Percentiles rank a stretch among this genome's conserved stretches.
phyloP scores from a whole-genome alignment of 225 moss, liverwort and hornwort genomes.

The Polytrichum commune region DNA sequence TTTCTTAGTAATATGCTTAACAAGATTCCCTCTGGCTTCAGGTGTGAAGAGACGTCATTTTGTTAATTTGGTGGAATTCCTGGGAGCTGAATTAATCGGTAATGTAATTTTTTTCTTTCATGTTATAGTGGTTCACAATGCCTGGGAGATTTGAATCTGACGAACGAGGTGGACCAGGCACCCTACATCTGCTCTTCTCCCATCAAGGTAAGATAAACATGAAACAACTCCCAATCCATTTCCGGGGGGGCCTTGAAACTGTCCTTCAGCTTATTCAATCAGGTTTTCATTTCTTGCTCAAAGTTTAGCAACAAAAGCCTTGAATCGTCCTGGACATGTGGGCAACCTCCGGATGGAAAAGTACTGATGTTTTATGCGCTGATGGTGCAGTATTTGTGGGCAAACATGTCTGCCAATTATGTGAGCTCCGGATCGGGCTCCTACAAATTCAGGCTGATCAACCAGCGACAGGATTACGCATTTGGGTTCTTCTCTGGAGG shows the following conservation, averaged over 20 bases:
- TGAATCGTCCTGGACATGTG: neutral
- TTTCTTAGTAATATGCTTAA: too few relatives aligned
- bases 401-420: slow-evolving; percentile 48
- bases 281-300: neutral
- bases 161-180: slow-evolving; percentile 7
- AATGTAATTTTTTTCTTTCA: too few relatives aligned
- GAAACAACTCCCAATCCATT: neutral
- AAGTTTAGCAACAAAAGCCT: neutral
- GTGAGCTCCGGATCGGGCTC: slow-evolving; percentile 35
- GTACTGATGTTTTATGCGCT: too few relatives aligned
- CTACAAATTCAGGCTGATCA: slow-evolving; percentile 39
- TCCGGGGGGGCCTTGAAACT: too few relatives aligned
- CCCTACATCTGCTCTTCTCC: slow-evolving; percentile 58
- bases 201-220: slow-evolving; percentile 39
- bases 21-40: too few relatives aligned
- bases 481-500: slow-evolving; percentile 33
- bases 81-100: too few relatives aligned
- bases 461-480: slow-evolving; percentile 24
- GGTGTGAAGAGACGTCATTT: too few relatives aligned
- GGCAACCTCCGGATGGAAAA: neutral
- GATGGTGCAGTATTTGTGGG: slow-evolving; percentile 42
- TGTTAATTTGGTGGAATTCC: too few relatives aligned
- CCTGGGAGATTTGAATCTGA: slow-evolving; percentile 32
- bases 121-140: slow-evolving; percentile 5
- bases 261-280: too few relatives aligned